Base-by-base conservation (phyloP, 75 land plant species). In the Pinus taeda region DNA sequence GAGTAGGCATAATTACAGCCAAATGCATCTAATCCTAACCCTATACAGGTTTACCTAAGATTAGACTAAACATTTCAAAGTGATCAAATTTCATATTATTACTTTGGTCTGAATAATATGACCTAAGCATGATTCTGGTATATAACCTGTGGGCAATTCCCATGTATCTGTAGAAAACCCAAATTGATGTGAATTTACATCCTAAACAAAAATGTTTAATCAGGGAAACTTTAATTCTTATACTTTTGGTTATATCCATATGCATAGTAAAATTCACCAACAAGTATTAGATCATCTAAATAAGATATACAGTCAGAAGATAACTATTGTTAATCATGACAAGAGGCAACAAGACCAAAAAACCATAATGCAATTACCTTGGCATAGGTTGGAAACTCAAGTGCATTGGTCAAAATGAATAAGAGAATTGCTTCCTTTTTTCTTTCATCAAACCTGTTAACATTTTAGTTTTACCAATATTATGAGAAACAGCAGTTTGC, bases 371-470 rank as follows among this genome's bases (percentile, higher is more conserved):
- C 8, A 6, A 37, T 67, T 67, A 90, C 92, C 92, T 90, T 87
- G 26, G 78, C 90, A 85, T 79, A 77, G 57, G 82, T 65, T 73
- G 92, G 81, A 71, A 85, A 82, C 58, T 64, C 75, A 13, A 85
- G 56, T 67, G 84, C 85, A 79, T 60, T 80, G 15, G 73, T 75
- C 74, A 87, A 77, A 36, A 90, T 87, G 72, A 76, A 90, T 14
- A 57, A 57, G 18, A 90, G 60, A 37, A 85, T 71, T 20, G 55
- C 64, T 22, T 81, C 84, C 57, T 83, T 87, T 22, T 83, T 73
- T 58, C 36, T 29, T 72, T 85, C 76, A 71, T 85, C 82, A 83
- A 90, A 87, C 73, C 92, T 90, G 89, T 57, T 49, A 67, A 67
- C 39, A 17, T 18, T 64, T 64, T 30, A 33, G 36, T 64, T 33